Base-by-base conservation (phyloP, 1,284 basidiomycete genomes). In the Afroboletus lepidellus region DNA sequence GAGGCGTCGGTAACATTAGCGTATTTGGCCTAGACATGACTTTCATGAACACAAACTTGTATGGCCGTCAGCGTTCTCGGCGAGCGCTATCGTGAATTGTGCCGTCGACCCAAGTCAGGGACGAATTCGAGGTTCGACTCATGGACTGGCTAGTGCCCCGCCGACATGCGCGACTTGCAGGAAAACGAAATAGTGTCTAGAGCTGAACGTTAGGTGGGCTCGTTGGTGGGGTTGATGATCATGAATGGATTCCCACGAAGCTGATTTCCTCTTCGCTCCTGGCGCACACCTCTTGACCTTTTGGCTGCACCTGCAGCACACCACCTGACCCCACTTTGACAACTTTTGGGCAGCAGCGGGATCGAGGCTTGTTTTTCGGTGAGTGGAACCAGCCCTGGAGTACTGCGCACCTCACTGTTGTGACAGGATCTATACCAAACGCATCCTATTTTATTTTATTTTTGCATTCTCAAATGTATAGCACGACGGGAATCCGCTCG, bases 401-500 rank as follows among this genome's bases (percentile, higher is more conserved):
- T 24, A 32, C 6, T 2, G 37, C 6, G 11, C 18, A 20, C 29
- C 38, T 48, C 11, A 48, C 18, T 7, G 5, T 11, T 18, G n/a
- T n/a, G 6, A 9, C 34, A 46, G 46, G 45, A 51, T 32, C 20
- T 36, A 50, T 50, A 56, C 41, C 39, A 38, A n/a, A n/a, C 25
- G 6, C 18, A 30, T 15, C 30, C 8, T 32, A 30, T 39, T 47
- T 25, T 38, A 47, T 30, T 20, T 33, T 46, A 27, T 20, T 48
- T 33, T 41, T 34, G 12, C 32, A 41, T 36, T 21, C 27, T 37
- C 33, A 5, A 23, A 54, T 54, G 50, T 48, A 39, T 8, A 51
- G 23, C 41, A 43, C 50, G 2, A 49, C 53, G 43, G 8, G 24
- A 2, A 34, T 55, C 15, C 56, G 59, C 21, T 24, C 48, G 38